These are phyloP conservation scores for Dictyostelium capitatum DNA, from an alignment of 78 protist species.

Conservation along the genomic window DNA sequence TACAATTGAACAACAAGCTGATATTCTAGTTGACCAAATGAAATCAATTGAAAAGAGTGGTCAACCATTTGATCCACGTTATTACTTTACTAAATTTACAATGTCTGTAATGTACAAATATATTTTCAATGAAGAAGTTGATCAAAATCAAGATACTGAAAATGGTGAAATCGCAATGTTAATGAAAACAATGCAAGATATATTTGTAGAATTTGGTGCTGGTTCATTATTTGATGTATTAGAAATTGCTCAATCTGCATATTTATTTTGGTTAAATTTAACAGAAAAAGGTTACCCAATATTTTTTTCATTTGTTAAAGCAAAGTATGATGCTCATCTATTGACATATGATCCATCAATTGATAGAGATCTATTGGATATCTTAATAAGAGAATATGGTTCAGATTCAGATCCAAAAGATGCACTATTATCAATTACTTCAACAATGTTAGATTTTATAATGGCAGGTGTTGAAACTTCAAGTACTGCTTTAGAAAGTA, in stretches of 20 bases:
- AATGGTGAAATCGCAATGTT: neutral
- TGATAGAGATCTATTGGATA: slow-evolving; percentile 10
- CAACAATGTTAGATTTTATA: neutral
- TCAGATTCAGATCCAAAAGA: neutral
- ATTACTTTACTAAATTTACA: neutral
- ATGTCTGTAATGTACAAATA: slow-evolving; percentile 3
- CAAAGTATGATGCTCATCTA: neutral
- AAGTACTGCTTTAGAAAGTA: neutral
- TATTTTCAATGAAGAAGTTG: slow-evolving; percentile 13
- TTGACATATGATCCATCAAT: neutral
- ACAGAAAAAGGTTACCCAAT: neutral
- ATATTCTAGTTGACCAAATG: neutral
- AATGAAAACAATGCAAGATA: neutral
- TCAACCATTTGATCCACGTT: slow-evolving; percentile 3
- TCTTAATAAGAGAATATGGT: slow-evolving; percentile 12
- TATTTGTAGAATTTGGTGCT: neutral
- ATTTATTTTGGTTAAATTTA: neutral
- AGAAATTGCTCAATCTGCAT: neutral
- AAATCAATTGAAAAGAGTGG: neutral
- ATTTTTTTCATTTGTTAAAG: neutral
- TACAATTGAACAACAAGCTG: neutral
- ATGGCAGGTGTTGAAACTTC: slow-evolving; percentile 35
- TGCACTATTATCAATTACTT: neutral
- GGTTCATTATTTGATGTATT: neutral
- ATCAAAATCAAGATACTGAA: neutral